A percentile compares a stretch with the other conserved stretches of the same genome.
These are phyloP conservation scores for Trichoderma afroharzianum DNA, from an alignment of 2,329 filamentous ascomycete species.

Conservation along the genomic window DNA sequence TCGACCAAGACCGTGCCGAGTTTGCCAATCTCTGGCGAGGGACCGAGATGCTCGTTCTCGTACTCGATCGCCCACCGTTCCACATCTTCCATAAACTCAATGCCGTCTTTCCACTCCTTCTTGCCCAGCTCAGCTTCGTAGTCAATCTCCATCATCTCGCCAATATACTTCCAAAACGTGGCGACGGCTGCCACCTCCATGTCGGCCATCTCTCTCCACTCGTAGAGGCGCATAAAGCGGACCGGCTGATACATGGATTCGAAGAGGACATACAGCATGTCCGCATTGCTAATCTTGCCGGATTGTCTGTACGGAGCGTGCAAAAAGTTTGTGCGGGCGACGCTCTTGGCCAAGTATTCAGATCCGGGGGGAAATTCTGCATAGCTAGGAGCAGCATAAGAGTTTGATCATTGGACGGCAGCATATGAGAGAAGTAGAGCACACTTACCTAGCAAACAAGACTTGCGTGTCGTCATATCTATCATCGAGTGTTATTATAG, in stretches of 20 bases:
- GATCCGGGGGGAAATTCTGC: constrained; percentile 29
- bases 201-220: constrained; percentile 66
- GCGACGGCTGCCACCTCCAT: constrained; percentile 66
- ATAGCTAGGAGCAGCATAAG: constrained; percentile 25
- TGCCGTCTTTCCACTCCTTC: constrained; percentile 44
- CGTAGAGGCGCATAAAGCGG: constrained; percentile 60
- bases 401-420: background rate
- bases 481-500: background rate
- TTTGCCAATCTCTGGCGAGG: constrained; percentile 44
- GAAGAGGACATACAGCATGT: constrained; percentile 40
- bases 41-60: constrained; percentile 57
- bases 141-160: constrained; percentile 65
- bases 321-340: constrained; percentile 40
- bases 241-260: constrained; percentile 65
- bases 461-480: constrained; percentile 42
- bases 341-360: constrained; percentile 31
- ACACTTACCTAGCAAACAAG: constrained; percentile 35
- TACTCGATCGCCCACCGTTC: constrained; percentile 50
- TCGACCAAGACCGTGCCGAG: constrained; percentile 58
- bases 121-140: constrained; percentile 40
- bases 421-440: background rate
- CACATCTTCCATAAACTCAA: constrained; percentile 51
- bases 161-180: constrained; percentile 68
- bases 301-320: constrained; percentile 36
- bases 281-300: constrained; percentile 36